phyloP scores from a whole-genome alignment of 164 flowering plant genomes.

The Annona squamosa region DNA sequence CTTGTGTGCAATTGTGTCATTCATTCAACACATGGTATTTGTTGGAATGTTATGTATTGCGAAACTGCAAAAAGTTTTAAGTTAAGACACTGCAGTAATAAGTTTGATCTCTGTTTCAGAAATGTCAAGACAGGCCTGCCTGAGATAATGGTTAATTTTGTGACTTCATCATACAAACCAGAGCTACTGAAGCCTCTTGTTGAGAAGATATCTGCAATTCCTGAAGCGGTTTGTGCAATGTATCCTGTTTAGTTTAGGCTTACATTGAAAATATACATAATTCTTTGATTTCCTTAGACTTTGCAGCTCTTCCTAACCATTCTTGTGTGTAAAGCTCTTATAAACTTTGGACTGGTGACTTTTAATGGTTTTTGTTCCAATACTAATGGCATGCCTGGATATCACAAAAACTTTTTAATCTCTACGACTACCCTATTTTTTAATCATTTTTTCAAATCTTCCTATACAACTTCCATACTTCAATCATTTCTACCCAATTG shows the following conservation, averaged over 20 bases:
- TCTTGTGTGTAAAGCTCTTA: background rate
- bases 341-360: background rate
- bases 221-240: constrained; percentile 73
- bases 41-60: background rate
- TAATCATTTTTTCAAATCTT: no score
- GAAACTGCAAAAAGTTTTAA: background rate
- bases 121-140: constrained; percentile 56
- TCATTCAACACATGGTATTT: background rate
- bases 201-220: constrained; percentile 57
- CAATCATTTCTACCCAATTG: no score
- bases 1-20: background rate
- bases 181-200: constrained; percentile 74
- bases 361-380: background rate
- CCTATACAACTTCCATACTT: no score
- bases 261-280: background rate
- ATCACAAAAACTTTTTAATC: no score
- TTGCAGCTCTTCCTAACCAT: background rate
- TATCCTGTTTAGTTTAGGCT: background rate
- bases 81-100: background rate
- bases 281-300: background rate
- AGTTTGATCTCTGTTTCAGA: constrained; percentile 35
- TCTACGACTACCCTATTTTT: no score
- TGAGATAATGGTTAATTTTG: constrained; percentile 96
- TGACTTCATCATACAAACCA: constrained; percentile 85
- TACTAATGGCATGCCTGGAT: no score